Evolutionary conservation across 306 rosid species (phyloP).

Genomic region (Vigna angularis): DNA sequence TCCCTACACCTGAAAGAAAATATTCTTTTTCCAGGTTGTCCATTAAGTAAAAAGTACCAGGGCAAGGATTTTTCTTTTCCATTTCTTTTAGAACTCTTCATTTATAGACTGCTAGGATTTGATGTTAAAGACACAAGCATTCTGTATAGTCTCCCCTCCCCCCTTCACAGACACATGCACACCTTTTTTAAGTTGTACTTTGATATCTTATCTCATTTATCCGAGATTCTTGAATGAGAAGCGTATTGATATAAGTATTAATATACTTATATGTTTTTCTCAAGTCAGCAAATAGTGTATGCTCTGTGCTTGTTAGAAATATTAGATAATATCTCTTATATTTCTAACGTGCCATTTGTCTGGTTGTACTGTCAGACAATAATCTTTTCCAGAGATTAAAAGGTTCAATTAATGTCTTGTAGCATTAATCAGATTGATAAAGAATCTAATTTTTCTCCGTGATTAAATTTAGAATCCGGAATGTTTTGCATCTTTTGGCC

Average conservation of each 20-base stretch:
- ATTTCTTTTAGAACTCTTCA: slow-evolving; percentile 28
- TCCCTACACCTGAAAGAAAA: too few species aligned
- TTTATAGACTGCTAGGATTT: slow-evolving; percentile 19
- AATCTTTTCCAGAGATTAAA: slow-evolving; percentile 11
- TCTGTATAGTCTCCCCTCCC: background rate
- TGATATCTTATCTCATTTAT: background rate
- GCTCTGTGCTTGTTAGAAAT: background rate
- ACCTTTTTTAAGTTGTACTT: background rate
- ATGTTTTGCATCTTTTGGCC: slow-evolving; percentile 22
- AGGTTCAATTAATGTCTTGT: slow-evolving; percentile 21
- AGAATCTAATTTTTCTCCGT: background rate
- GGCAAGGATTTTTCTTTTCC: background rate
- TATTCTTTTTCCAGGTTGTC: background rate
- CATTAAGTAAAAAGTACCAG: background rate
- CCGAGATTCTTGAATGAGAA: background rate
- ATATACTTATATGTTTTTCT: background rate
- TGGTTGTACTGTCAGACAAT: slow-evolving; percentile 1
- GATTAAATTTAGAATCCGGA: background rate
- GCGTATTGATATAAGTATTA: background rate
- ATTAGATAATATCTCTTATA: too few species aligned
- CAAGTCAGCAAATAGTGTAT: background rate
- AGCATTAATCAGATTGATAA: background rate
- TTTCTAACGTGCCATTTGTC: background rate
- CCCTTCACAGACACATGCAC: background rate
- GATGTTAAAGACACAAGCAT: background rate